Evolutionary conservation across 306 rosid genomes (phyloP).

Genomic region (Cercis canadensis): DNA sequence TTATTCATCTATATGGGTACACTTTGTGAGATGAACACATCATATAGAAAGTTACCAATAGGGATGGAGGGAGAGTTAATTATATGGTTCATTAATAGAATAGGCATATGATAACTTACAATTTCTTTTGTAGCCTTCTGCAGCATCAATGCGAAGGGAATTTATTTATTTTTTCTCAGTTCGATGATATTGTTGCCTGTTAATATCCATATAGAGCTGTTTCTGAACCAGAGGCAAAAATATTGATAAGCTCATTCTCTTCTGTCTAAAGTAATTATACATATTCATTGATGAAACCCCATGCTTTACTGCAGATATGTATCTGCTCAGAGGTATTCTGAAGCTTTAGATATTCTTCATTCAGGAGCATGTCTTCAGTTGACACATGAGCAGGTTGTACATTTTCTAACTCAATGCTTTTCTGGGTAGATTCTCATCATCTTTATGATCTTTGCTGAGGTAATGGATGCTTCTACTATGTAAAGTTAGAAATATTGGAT

Average conservation of each 20-base stretch:
- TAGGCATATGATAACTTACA: constrained; percentile 5
- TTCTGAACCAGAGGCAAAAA: too few relatives aligned
- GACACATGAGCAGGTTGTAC: constrained; percentile 75
- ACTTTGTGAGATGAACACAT: background rate
- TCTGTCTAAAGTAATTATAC: too few relatives aligned
- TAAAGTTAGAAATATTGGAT: too few relatives aligned
- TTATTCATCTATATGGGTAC: constrained; percentile 9
- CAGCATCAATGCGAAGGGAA: constrained; percentile 1
- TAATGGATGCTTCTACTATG: background rate
- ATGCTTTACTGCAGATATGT: constrained; percentile 69
- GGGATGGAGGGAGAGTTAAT: background rate
- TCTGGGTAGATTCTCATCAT: constrained; percentile 25
- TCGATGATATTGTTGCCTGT: constrained; percentile 4
- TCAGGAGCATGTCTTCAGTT: constrained; percentile 89
- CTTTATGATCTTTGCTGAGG: constrained; percentile 8
- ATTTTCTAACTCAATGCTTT: constrained; percentile 26
- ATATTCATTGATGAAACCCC: constrained; percentile 34
- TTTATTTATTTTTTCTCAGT: constrained; percentile 2
- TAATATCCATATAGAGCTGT: too few relatives aligned
- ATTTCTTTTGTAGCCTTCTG: background rate
- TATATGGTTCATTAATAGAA: background rate
- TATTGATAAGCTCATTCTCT: too few relatives aligned
- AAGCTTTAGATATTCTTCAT: constrained; percentile 85
- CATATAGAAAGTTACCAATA: background rate
- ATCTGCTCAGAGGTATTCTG: constrained; percentile 71